These are phyloP conservation scores for Furcasterigmium furcatum DNA, from an alignment of 2,329 filamentous ascomycete species.

Conservation along the genomic window DNA sequence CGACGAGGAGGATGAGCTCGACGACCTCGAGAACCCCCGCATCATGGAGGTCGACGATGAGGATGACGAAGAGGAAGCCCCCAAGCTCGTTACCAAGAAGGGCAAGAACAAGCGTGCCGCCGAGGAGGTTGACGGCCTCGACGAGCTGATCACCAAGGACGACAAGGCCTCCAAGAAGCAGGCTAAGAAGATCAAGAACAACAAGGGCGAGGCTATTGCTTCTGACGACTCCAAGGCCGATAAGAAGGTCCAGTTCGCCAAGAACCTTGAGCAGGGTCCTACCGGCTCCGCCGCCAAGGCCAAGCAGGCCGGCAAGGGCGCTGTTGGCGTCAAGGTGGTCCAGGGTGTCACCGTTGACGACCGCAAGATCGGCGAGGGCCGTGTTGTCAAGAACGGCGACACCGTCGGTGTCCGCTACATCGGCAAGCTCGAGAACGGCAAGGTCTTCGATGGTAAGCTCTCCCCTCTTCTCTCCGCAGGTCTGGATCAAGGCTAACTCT, in stretches of 20 bases:
- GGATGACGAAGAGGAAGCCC: slow-evolving; percentile 74
- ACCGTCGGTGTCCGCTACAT: slow-evolving; percentile 95
- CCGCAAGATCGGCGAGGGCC: slow-evolving; percentile 85
- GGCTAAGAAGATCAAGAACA: slow-evolving; percentile 97
- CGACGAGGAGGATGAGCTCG: slow-evolving; percentile 73
- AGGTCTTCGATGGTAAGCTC: slow-evolving; percentile 85
- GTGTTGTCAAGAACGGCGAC: slow-evolving; percentile 85
- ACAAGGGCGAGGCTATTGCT: slow-evolving; percentile 82
- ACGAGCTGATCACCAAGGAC: slow-evolving; percentile 71
- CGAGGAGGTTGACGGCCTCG: slow-evolving; percentile 68
- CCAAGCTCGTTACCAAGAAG: slow-evolving; percentile 60
- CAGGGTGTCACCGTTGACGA: slow-evolving; percentile 92
- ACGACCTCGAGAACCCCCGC: slow-evolving; percentile 74
- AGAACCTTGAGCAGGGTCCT: slow-evolving; percentile 96
- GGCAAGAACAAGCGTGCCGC: slow-evolving; percentile 95
- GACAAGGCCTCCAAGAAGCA: slow-evolving; percentile 93
- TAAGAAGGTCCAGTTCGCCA: slow-evolving; percentile 99
- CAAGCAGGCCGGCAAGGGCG: slow-evolving; percentile 28
- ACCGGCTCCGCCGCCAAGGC: slow-evolving; percentile 61
- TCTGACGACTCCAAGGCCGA: slow-evolving; percentile 62
- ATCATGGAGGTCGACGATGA: slow-evolving; percentile 81
- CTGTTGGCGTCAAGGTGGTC: slow-evolving; percentile 71
- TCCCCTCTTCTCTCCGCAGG: slow-evolving; percentile 16
- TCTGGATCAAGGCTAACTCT: slow-evolving; percentile 7
- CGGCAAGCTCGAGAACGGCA: slow-evolving; percentile 90